phyloP scores from a whole-genome alignment of 805 yeast genomes.

The Saturnispora quitensis region DNA sequence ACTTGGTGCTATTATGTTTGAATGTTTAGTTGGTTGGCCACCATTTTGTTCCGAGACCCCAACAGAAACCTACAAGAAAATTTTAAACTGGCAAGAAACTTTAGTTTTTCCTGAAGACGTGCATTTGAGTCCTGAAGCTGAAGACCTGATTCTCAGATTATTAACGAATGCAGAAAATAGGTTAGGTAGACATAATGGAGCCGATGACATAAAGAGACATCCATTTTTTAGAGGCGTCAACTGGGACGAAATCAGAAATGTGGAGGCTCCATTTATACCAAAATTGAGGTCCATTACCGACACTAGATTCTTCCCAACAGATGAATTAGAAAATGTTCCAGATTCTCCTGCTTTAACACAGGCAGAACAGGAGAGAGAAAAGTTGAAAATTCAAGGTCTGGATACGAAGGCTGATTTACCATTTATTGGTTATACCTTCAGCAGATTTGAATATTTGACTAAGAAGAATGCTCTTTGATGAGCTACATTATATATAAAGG shows the following conservation, averaged over 20 bases:
- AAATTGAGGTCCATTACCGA: constrained; percentile 87
- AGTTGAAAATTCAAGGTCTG: constrained; percentile 34
- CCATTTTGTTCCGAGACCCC: constrained; percentile 95
- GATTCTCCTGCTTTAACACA: constrained; percentile 70
- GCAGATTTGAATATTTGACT: constrained; percentile 88
- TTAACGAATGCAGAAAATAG: constrained; percentile 73
- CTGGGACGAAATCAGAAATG: constrained; percentile 81
- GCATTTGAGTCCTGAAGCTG: constrained; percentile 81
- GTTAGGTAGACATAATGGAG: constrained; percentile 84
- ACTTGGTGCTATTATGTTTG: constrained; percentile 92
- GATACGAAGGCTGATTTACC: constrained; percentile 83
- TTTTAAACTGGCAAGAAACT: constrained; percentile 84
- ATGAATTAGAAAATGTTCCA: constrained; percentile 89
- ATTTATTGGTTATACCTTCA: constrained; percentile 93
- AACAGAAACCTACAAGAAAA: constrained; percentile 86
- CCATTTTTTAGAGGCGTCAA: constrained; percentile 95
- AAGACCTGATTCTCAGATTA: constrained; percentile 70
- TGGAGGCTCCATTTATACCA: constrained; percentile 91
- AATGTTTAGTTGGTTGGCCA: constrained; percentile 94
- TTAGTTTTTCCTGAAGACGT: constrained; percentile 85
- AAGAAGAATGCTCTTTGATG: constrained; percentile 46
- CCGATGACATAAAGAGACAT: constrained; percentile 81
- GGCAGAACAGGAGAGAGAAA: constrained; percentile 60
- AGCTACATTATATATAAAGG: neutral
- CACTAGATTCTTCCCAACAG: constrained; percentile 96